These are phyloP conservation scores for Lepidium sativum DNA, from an alignment of 345 rosid species.

Conservation along the genomic window DNA sequence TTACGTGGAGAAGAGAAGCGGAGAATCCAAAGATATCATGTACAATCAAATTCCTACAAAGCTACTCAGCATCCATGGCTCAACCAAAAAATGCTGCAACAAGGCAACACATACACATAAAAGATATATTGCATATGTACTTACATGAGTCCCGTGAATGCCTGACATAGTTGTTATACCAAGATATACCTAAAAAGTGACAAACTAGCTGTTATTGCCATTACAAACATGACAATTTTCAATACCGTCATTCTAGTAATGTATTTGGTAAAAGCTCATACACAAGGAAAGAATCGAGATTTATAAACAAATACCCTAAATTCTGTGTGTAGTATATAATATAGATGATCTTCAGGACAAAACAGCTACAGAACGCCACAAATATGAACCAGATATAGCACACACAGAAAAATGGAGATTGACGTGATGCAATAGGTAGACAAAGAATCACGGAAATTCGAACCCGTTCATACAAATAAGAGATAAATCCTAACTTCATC, in stretches of 20 bases:
- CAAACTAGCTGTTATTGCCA: neutral
- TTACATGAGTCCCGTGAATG: constrained; percentile 23
- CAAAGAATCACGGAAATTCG: neutral
- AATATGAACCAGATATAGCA: neutral
- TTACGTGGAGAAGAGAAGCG: neutral
- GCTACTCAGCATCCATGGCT: neutral
- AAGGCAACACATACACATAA: neutral
- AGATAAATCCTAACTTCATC: neutral
- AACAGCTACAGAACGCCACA: neutral
- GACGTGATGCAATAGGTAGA: neutral
- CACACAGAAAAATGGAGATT: neutral
- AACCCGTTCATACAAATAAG: neutral
- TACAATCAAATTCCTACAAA: neutral
- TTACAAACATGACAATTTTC: neutral
- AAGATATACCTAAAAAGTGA: constrained; percentile 4
- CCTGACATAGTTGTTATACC: constrained; percentile 22
- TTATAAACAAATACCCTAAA: neutral
- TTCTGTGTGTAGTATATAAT: neutral
- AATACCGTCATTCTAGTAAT: neutral
- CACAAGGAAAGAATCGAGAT: neutral
- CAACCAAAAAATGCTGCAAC: neutral
- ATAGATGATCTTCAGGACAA: neutral
- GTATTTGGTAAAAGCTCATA: neutral
- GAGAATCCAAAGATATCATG: neutral
- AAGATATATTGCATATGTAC: neutral